phyloP scores from a whole-genome alignment of 2,329 filamentous ascomycete genomes.

The Exophiala dermatitidis region DNA sequence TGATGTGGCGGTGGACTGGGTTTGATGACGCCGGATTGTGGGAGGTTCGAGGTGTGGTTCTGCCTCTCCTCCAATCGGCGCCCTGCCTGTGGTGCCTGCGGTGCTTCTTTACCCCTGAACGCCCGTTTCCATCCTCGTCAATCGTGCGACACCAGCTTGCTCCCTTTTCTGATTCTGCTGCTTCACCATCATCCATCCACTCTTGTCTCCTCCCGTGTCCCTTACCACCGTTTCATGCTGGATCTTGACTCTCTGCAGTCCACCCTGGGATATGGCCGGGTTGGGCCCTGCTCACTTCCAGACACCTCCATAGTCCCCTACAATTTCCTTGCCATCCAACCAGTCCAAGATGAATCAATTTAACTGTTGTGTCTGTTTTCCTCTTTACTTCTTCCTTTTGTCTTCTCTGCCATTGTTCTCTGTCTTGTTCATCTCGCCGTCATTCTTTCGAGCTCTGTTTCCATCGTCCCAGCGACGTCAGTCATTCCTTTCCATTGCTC shows the following conservation, averaged over 20 bases:
- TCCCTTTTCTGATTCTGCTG: neutral
- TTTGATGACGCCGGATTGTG: no score
- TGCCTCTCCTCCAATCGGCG: neutral
- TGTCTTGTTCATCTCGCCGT: slow-evolving; percentile 12
- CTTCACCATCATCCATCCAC: slow-evolving; percentile 2
- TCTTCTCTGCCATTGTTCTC: neutral
- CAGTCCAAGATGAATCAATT: slow-evolving; percentile 2
- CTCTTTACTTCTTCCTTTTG: slow-evolving; percentile 2
- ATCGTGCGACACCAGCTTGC: slow-evolving; percentile 5
- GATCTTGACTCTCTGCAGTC: slow-evolving; percentile 8
- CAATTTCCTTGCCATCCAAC: slow-evolving; percentile 18
- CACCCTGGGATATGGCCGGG: slow-evolving; percentile 4
- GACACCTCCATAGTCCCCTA: slow-evolving; percentile 11
- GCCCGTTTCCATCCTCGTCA: neutral
- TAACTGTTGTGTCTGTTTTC: neutral
- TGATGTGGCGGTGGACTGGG: neutral
- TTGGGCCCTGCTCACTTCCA: slow-evolving; percentile 2
- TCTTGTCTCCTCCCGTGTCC: neutral
- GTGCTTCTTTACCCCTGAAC: neutral
- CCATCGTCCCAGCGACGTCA: slow-evolving; percentile 23
- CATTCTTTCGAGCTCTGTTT: slow-evolving; percentile 13
- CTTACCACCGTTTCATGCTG: slow-evolving; percentile 16
- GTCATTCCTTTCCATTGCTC: slow-evolving; percentile 15
- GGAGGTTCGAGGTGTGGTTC: no score
- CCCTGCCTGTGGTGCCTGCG: neutral